Evolutionary conservation across 306 rosid genomes (phyloP), one percentile per base, ranked within the genome.

Genomic region (Inga oerstediana): DNA sequence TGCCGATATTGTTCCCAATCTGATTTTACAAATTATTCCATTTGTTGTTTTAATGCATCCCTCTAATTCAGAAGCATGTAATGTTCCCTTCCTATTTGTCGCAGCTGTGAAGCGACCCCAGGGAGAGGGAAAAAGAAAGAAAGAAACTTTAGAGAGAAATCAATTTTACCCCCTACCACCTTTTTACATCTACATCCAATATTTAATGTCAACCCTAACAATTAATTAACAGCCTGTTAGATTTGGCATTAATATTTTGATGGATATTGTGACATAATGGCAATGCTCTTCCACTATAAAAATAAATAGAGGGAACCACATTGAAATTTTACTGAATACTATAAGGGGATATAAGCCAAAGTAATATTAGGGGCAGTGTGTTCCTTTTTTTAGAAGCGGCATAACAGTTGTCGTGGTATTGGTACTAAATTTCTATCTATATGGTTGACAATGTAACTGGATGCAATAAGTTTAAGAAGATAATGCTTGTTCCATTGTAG

Each of bases 401-500:
- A 3, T 49, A 49, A 49, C 19, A 1, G 16, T 14, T 49, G 3
- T 49, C 20, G 19, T 49, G 19, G 56, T 49, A 49, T 11, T 49
- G 56, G 19, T 11, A 16, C n/a, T 1, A 15, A 4, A 15, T 52
- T 14, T 15, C 51, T 46, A 46, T 46, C 51, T 51, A 3, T 24
- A 22, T 61, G 35, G 35, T 61, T 22, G 67, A 61, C 2, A 61
- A 8, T 22, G 8, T 62, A 64, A 12, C n/a, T 13, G 7, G 10
- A 4, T 54, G 68, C 49, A 35, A 9, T 58, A 45, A 62, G 1
- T 46, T 3, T 64, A 13, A 75, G 32, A 74, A 24, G 3, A 22
- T 30, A 2, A 16, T 75, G 32, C 41, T 67, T 51, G 27, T 65
- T 16, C 45, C 44, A 52, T 24, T 81, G 11, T 44, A 93, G 95